Conservation (phyloP, 768 basidiomycete species). For the Amanita phalloides region DNA sequence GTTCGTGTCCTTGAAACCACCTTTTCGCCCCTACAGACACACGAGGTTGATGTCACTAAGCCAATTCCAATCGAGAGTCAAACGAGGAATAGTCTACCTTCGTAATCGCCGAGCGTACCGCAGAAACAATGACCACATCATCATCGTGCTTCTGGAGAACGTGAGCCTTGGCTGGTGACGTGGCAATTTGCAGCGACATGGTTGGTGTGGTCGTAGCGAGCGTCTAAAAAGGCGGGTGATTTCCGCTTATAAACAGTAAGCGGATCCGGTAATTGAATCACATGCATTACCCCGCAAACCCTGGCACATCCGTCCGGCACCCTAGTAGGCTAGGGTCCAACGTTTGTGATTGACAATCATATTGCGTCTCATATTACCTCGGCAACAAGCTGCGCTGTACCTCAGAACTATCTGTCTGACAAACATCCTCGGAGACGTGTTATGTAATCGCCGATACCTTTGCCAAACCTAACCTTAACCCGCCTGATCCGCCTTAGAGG, state of each 20-base stretch:
- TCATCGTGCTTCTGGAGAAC: conserved; percentile 65
- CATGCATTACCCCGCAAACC: neutral
- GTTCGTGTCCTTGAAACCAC: conserved; percentile 85
- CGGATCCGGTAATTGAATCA: neutral
- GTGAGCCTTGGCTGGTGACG: conserved; percentile 39
- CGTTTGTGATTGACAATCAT: neutral
- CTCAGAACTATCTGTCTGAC: neutral
- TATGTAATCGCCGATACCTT: neutral
- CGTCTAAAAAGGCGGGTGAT: neutral
- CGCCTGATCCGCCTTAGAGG: neutral
- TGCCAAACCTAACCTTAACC: neutral
- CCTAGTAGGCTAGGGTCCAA: no score
- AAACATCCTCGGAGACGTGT: neutral
- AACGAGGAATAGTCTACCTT: conserved; percentile 42
- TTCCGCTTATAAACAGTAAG: neutral
- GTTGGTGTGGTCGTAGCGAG: neutral
- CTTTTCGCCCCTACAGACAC: conserved; percentile 58
- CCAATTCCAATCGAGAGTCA: neutral
- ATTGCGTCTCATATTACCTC: neutral
- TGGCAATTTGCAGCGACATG: conserved; percentile 22
- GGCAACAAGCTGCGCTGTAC: neutral
- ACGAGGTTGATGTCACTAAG: neutral
- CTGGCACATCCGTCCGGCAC: neutral
- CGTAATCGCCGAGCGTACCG: conserved; percentile 85
- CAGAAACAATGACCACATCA: conserved; percentile 86